phyloP scores from a whole-genome alignment of 805 yeast genomes.

The Candida nonsorbophila region DNA sequence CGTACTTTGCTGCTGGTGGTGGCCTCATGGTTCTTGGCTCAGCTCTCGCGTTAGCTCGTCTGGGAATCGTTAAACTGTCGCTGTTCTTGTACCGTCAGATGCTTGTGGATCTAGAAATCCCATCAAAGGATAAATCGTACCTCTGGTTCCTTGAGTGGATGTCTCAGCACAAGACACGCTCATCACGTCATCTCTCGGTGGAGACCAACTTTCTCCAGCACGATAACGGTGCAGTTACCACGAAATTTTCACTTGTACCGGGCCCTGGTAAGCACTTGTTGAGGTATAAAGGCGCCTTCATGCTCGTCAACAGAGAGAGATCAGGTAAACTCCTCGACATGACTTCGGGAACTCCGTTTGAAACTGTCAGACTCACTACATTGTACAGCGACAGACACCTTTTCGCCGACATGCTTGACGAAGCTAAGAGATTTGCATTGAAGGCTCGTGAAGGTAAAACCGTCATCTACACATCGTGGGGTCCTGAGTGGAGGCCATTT shows the following conservation, averaged over 20 bases:
- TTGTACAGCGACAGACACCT: constrained; percentile 73
- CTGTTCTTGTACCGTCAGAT: constrained; percentile 72
- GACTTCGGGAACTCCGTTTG: constrained; percentile 90
- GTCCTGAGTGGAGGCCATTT: constrained; percentile 98
- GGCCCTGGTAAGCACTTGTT: constrained; percentile 96
- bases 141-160: constrained; percentile 96
- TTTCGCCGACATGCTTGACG: constrained; percentile 65
- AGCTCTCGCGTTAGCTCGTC: constrained; percentile 70
- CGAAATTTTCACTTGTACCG: constrained; percentile 88
- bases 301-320: constrained; percentile 85
- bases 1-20: constrained; percentile 98
- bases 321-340: constrained; percentile 84
- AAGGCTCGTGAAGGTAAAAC: constrained; percentile 87
- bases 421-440: constrained; percentile 81
- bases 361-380: constrained; percentile 91
- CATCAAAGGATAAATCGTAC: constrained; percentile 89
- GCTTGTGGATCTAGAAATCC: constrained; percentile 88
- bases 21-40: constrained; percentile 96
- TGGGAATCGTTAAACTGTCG: constrained; percentile 58
- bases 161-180: constrained; percentile 71
- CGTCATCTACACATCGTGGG: constrained; percentile 90
- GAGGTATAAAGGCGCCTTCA: constrained; percentile 78
- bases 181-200: constrained; percentile 82
- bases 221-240: constrained; percentile 84
- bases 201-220: constrained; percentile 84